These are phyloP conservation scores for Backusella australiensis DNA, from an alignment of 192 early-diverging fungal species.

Conservation along the genomic window DNA sequence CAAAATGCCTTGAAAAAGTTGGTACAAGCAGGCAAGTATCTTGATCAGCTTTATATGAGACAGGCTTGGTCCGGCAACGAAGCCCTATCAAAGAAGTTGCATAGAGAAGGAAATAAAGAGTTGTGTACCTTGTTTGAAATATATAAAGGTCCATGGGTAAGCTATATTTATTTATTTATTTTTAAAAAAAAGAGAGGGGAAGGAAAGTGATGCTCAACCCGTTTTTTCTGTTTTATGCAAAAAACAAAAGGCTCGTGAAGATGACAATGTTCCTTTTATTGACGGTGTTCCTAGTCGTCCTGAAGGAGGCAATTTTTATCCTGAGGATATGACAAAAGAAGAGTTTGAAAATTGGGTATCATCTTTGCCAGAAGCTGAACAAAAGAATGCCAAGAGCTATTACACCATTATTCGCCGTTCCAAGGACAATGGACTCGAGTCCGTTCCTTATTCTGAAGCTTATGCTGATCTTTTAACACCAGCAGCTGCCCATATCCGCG, in stretches of 20 bases:
- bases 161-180: neutral
- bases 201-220: neutral
- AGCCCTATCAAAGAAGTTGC: constrained; percentile 48
- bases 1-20: constrained; percentile 59
- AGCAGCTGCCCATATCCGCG: constrained; percentile 48
- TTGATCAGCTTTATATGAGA: constrained; percentile 60
- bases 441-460: constrained; percentile 53
- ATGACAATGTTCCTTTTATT: constrained; percentile 54
- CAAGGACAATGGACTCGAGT: constrained; percentile 9
- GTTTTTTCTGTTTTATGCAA: constrained; percentile 21
- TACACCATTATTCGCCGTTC: constrained; percentile 57
- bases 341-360: constrained; percentile 60
- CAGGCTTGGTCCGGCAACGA: constrained; percentile 68
- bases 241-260: constrained; percentile 37
- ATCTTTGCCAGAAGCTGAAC: constrained; percentile 43
- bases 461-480: constrained; percentile 57
- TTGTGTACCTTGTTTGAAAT: constrained; percentile 54
- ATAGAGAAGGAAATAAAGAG: constrained; percentile 38
- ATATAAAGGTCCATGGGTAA: constrained; percentile 68
- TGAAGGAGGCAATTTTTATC: constrained; percentile 65
- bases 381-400: constrained; percentile 58
- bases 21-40: constrained; percentile 55
- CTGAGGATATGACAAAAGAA: constrained; percentile 62
- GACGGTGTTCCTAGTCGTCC: constrained; percentile 43
- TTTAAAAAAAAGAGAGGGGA: neutral